A percentile compares a stretch with the other conserved stretches of the same genome.
These are phyloP conservation scores for Elsinoe perseae DNA, from an alignment of 2,329 filamentous ascomycete species.

Conservation along the genomic window DNA sequence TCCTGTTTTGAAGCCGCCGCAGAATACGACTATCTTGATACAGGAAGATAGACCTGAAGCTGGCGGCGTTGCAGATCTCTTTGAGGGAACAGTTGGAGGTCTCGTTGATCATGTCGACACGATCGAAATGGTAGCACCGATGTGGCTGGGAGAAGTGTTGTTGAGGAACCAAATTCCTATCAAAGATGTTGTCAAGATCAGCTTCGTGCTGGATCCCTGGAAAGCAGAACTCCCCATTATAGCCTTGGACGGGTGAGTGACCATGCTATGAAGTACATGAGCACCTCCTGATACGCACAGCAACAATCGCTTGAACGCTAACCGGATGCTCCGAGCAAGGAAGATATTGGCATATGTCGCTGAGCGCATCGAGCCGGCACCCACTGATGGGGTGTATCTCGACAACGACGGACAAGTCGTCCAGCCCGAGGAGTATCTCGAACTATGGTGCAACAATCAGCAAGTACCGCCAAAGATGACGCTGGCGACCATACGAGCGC, in stretches of 20 bases:
- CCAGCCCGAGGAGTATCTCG: constrained; percentile 84
- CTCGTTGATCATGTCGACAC: constrained; percentile 70
- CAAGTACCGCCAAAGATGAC: constrained; percentile 71
- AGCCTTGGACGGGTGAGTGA: constrained; percentile 58
- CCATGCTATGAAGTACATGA: neutral
- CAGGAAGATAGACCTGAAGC: constrained; percentile 57
- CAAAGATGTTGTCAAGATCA: constrained; percentile 96
- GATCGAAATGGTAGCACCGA: constrained; percentile 77
- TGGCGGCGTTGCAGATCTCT: constrained; percentile 70
- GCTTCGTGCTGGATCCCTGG: constrained; percentile 80
- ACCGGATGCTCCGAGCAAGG: constrained; percentile 89
- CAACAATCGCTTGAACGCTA: constrained; percentile 89
- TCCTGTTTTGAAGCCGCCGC: constrained; percentile 64
- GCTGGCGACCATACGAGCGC: constrained; percentile 82
- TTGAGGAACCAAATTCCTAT: constrained; percentile 69
- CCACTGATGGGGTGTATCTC: constrained; percentile 41
- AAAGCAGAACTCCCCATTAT: constrained; percentile 60
- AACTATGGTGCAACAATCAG: constrained; percentile 72
- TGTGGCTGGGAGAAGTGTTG: constrained; percentile 86
- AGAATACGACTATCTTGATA: constrained; percentile 55
- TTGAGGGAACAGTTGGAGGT: constrained; percentile 76
- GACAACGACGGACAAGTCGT: constrained; percentile 36
- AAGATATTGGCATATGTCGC: constrained; percentile 91
- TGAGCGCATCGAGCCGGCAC: constrained; percentile 73
- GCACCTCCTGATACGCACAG: constrained; percentile 30